Evolutionary conservation across 106 monocot genomes (phyloP), one percentile per base, ranked within the genome.

Genomic region (Posidonia australis): DNA sequence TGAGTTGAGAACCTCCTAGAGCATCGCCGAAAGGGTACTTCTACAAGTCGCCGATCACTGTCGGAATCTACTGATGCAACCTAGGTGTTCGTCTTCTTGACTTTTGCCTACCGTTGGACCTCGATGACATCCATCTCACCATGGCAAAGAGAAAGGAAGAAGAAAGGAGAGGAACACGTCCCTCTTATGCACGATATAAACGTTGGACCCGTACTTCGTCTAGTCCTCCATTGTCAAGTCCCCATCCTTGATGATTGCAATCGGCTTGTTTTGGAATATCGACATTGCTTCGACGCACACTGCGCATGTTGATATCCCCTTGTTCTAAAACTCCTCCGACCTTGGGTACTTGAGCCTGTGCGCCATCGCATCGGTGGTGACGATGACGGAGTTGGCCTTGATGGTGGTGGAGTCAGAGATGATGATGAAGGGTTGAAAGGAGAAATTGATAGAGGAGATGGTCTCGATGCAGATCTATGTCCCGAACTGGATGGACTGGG

Each of bases 171-270:
- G 67, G 57, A 94, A 90, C 1, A 81, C 32, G 47, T 94, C 86
- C 60, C 94, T 65, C 18, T 89, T 76, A 64, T 94, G 94, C 42
- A 94, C 60, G 59, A 94, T 82, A 65, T 82, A 90, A 29, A 94
- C 89, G 67, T 65, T 81, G 0, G 89, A 89, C 1, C 86, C 94
- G 68, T 90, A 94, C 74, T 94, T 94, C 27, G 94, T 86, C 31
- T 90, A 74, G 71, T 94, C 94, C 67, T 94, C 94, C 91, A 91
- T 91, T 58, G 91, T 83, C 23, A 86, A 91, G 30, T 91, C 91
- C 22, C 91, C 91, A 23, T 86, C 86, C 3, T 86, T 89, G 19
- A 94, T 56, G 9, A 94, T 84, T 0, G 76, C 86, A 31, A 94
- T 86, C 10, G 89, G 86, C 31, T 66, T 62, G 51, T 86, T 75